These are phyloP conservation scores for Neurospora terricola DNA, from an alignment of 495 filamentous ascomycete genomes.

Conservation along the genomic window DNA sequence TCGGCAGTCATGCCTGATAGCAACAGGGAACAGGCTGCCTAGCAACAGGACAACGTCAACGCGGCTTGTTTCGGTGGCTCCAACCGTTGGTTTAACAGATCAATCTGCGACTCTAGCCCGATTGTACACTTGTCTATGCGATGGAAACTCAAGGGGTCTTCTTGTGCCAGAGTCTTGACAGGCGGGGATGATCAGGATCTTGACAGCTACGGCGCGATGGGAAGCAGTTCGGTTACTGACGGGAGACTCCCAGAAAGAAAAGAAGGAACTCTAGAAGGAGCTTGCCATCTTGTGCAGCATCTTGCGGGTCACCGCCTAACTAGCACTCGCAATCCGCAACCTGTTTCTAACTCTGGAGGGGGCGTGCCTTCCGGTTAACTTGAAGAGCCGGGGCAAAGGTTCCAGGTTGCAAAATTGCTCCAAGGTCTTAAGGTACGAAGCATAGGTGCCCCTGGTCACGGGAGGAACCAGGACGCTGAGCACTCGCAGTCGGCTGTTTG, in stretches of 20 bases:
- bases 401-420: neutral
- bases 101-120: no score
- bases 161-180: neutral
- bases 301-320: neutral
- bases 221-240: neutral
- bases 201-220: neutral
- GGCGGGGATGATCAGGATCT: no score
- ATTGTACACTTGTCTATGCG: neutral
- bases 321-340: neutral
- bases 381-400: neutral
- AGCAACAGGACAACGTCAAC: neutral
- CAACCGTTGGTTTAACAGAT: no score
- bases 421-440: neutral
- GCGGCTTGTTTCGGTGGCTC: neutral
- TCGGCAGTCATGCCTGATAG: neutral
- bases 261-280: neutral
- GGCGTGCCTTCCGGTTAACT: neutral
- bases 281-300: neutral
- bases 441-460: no score
- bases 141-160: neutral
- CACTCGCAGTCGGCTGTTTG: no score
- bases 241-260: neutral
- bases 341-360: neutral
- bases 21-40: neutral
- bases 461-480: no score